Conservation (phyloP, 2,329 filamentous ascomycete species). For the Scleromitrula shiraiana region DNA sequence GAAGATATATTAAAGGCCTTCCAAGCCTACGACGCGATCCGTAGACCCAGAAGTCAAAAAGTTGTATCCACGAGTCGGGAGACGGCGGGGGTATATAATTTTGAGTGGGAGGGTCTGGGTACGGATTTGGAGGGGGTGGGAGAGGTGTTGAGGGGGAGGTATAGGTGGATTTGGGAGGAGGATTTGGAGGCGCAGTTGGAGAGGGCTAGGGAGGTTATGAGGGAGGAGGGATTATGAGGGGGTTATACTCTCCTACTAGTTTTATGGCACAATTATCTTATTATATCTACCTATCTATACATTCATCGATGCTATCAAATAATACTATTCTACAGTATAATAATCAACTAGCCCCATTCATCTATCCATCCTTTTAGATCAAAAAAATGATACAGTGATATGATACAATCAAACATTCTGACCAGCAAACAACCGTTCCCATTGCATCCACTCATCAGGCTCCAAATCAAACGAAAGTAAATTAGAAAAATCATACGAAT, state of each 20-base stretch:
- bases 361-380: too few species aligned
- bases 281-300: too few species aligned
- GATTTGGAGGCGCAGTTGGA: conserved; percentile 32
- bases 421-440: conserved; percentile 24
- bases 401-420: too few species aligned
- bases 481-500: conserved; percentile 19
- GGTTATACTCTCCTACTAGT: neutral
- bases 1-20: conserved; percentile 39
- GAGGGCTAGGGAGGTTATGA: conserved; percentile 32
- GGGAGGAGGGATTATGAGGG: neutral
- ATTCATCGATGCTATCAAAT: too few species aligned
- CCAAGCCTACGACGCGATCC: conserved; percentile 41
- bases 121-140: conserved; percentile 32
- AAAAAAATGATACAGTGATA: too few species aligned
- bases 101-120: conserved; percentile 33
- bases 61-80: conserved; percentile 27
- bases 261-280: too few species aligned
- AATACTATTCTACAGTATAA: too few species aligned
- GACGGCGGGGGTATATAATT: conserved; percentile 35
- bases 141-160: conserved; percentile 29
- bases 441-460: conserved; percentile 26
- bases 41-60: conserved; percentile 32
- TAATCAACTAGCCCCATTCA: too few species aligned
- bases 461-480: conserved; percentile 26
- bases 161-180: conserved; percentile 32